Evolutionary conservation across 2,329 filamentous ascomycete species (phyloP), one percentile per base, ranked within the genome.

Genomic region (Fusarium tjaetaba): DNA sequence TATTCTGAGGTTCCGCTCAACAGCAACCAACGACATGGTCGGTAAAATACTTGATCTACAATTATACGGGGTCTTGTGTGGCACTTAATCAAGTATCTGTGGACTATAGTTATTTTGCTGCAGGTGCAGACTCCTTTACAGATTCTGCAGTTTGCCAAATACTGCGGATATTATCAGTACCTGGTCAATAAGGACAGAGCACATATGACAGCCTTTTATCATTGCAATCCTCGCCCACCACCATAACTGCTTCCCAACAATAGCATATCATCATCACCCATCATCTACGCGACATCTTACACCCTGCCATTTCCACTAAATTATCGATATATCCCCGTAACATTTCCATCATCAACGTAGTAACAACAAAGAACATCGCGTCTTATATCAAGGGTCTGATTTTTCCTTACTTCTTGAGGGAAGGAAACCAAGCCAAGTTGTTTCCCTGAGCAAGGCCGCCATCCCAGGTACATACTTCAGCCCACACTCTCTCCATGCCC

Each of bases 1-100:
- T 82, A 42, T 78, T 82, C 28, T 81, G 42, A 61, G 34, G 18
- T 7, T 22, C 30, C n/a, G n/a, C 36, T 61, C 43, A 56, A 63
- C 58, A 45, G 43, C 39, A 57, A 10, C 20, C 16, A 18, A 41
- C 32, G 18, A 34, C 22, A 26, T 52, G n/a, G n/a, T 26, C 34
- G 18, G n/a, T 20, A 26, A 52, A 52, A 51, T 11, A 51, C 38
- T 51, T 38, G 15, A 22, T 11, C 8, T 51, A 20, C 18, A 20
- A 15, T 36, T 59, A 30, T 22, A 51, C 13, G 30, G 20, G 20
- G 14, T 46, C 42, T 14, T 41, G 24, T 20, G 16, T 13, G 42
- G 11, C 14, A 49, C 30, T 36, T 49, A 28, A 49, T 49, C 26
- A 24, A 7, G 56, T 34, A 43, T n/a, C 7, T 36, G n/a, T n/a